A percentile compares a stretch with the other conserved stretches of the same genome.
Evolutionary conservation across 345 rosid species (phyloP).

Genomic region (Syzygium grande): DNA sequence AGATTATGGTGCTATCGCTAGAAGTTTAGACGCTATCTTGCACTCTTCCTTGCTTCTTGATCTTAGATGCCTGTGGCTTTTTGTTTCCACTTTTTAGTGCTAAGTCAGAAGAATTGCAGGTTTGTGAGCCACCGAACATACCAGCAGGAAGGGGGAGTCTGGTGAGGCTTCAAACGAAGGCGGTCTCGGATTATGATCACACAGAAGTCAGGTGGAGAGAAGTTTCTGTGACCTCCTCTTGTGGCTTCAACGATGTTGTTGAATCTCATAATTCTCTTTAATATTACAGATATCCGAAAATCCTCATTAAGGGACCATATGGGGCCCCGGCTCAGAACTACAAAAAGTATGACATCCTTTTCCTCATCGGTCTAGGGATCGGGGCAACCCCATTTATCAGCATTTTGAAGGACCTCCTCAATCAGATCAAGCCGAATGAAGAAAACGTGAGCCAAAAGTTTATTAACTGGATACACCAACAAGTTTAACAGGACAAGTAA

Average conservation of each 20-base stretch:
- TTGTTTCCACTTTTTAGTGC: neutral
- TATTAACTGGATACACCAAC: neutral
- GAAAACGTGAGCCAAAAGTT: slow-evolving; percentile 21
- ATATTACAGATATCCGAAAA: slow-evolving; percentile 55
- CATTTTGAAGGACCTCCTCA: slow-evolving; percentile 77
- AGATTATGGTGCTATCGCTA: neutral
- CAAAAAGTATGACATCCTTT: slow-evolving; percentile 63
- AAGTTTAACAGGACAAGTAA: neutral
- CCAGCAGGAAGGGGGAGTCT: slow-evolving; percentile 38
- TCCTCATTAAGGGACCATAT: slow-evolving; percentile 77
- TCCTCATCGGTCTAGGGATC: slow-evolving; percentile 82
- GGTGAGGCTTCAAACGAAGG: slow-evolving; percentile 65
- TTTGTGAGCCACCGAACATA: slow-evolving; percentile 47
- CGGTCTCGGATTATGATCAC: slow-evolving; percentile 26
- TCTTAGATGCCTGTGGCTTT: neutral
- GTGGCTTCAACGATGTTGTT: neutral
- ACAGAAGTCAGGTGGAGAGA: slow-evolving; percentile 32
- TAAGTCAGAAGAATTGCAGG: slow-evolving; percentile 21
- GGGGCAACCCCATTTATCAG: slow-evolving; percentile 98
- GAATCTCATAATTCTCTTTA: neutral
- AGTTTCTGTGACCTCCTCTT: neutral
- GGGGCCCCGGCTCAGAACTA: slow-evolving; percentile 97
- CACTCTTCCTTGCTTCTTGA: neutral
- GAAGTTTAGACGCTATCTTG: neutral
- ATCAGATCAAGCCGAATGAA: slow-evolving; percentile 39